Evolutionary conservation across 805 yeast genomes (phyloP).

Genomic region (Candida caryicola): DNA sequence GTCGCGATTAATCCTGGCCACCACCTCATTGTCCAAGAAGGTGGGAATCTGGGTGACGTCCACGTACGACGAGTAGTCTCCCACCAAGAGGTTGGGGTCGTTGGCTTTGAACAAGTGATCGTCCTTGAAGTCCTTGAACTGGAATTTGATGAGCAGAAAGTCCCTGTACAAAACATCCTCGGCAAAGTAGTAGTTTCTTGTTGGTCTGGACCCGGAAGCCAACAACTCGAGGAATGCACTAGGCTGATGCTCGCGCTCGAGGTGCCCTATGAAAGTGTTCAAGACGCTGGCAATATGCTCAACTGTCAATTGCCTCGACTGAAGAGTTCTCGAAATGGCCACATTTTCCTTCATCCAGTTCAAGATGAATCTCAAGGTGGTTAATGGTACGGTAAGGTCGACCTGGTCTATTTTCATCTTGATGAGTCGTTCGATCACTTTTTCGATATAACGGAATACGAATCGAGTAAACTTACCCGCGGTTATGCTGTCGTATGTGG

Average conservation of each 20-base stretch:
- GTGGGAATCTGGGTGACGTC: conserved; percentile 14
- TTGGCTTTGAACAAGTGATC: conserved; percentile 35
- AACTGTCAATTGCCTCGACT: conserved; percentile 9
- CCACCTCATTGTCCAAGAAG: conserved; percentile 21
- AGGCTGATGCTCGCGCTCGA: conserved; percentile 21
- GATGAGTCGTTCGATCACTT: conserved; percentile 12
- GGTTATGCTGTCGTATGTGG: conserved; percentile 4
- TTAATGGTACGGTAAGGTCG: conserved; percentile 12
- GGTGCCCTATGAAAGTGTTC: conserved; percentile 12
- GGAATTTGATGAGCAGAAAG: conserved; percentile 52
- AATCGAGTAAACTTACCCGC: conserved; percentile 13
- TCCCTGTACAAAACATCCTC: conserved; percentile 68
- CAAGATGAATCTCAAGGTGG: conserved; percentile 42
- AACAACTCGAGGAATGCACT: conserved; percentile 9
- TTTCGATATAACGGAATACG: conserved; percentile 20
- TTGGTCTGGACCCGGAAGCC: conserved; percentile 34
- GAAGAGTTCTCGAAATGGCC: conserved; percentile 15
- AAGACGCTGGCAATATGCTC: conserved; percentile 12
- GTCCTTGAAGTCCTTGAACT: conserved; percentile 63
- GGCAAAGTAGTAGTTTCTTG: conserved; percentile 51
- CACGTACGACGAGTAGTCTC: conserved; percentile 15
- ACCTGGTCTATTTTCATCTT: conserved; percentile 1
- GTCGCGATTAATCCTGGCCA: conserved; percentile 11
- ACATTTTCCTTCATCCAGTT: conserved; percentile 58
- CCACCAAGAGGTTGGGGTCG: conserved; percentile 20